These are phyloP conservation scores for Podospora sp. DNA, from an alignment of 495 filamentous ascomycete genomes.

Conservation along the genomic window DNA sequence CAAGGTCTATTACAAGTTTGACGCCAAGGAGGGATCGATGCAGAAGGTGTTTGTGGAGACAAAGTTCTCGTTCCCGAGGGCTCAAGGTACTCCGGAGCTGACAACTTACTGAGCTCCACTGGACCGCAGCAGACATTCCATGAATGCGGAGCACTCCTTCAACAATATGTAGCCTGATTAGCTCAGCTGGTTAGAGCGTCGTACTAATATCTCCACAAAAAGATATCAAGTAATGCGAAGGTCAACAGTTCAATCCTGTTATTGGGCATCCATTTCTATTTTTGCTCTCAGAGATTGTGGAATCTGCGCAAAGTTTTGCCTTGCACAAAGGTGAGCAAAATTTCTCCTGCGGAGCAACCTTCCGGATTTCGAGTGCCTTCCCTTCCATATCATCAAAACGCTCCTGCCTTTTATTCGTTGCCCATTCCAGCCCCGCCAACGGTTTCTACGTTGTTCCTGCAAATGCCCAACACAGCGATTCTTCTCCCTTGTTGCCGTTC, in stretches of 20 bases:
- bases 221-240: neutral
- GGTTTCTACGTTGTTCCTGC: too few species aligned
- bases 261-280: neutral
- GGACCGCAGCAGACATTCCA: too few species aligned
- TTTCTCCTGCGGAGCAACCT: too few species aligned
- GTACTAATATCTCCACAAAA: neutral
- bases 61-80: slow-evolving; percentile 60
- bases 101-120: slow-evolving; percentile 37
- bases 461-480: too few species aligned
- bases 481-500: too few species aligned
- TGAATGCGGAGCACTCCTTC: neutral
- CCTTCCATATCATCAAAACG: too few species aligned
- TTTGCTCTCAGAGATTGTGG: neutral
- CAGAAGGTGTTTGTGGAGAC: slow-evolving; percentile 76
- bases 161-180: neutral
- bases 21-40: slow-evolving; percentile 67
- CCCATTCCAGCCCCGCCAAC: too few species aligned
- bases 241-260: slow-evolving; percentile 1
- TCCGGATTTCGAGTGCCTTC: too few species aligned
- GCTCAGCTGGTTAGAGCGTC: neutral
- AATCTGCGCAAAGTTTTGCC: too few species aligned
- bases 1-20: slow-evolving; percentile 69
- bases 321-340: too few species aligned
- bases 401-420: too few species aligned
- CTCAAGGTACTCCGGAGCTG: slow-evolving; percentile 56